phyloP scores from a whole-genome alignment of 768 basidiomycete genomes.

The Wakefieldia striispora region DNA sequence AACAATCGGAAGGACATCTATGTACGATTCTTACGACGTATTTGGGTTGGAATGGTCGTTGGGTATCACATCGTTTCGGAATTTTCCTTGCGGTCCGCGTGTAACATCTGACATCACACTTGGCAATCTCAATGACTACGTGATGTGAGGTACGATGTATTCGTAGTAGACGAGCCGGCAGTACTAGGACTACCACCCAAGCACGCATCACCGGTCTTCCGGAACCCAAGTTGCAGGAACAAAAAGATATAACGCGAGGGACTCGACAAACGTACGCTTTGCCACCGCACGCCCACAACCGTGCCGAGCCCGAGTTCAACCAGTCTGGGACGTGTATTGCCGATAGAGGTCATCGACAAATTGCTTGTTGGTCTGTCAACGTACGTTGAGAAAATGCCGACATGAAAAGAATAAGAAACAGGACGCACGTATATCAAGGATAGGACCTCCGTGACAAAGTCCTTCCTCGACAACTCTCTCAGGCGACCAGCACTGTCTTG shows the following conservation, averaged over 20 bases:
- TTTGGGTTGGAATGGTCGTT: too few relatives aligned
- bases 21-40: too few relatives aligned
- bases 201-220: too few relatives aligned
- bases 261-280: not conserved
- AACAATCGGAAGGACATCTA: too few relatives aligned
- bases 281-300: not conserved
- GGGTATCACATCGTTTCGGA: too few relatives aligned
- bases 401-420: not conserved
- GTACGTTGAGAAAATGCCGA: not conserved
- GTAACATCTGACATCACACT: too few relatives aligned
- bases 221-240: not conserved
- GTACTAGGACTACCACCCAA: too few relatives aligned
- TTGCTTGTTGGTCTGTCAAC: slow-evolving; percentile 54
- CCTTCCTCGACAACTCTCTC: slow-evolving; percentile 44
- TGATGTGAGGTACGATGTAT: too few relatives aligned
- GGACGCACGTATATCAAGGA: slow-evolving; percentile 58
- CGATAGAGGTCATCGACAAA: slow-evolving; percentile 64
- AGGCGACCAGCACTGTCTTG: slow-evolving; percentile 18
- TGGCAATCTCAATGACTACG: too few relatives aligned
- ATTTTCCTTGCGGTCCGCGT: too few relatives aligned
- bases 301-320: slow-evolving; percentile 5
- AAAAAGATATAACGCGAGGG: not conserved
- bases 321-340: slow-evolving; percentile 39
- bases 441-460: slow-evolving; percentile 58
- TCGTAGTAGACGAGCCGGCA: too few relatives aligned